Evolutionary conservation across 371 early-diverging fungal species (phyloP), one percentile per base, ranked within the genome.

Genomic region (Parasitella parasitica): DNA sequence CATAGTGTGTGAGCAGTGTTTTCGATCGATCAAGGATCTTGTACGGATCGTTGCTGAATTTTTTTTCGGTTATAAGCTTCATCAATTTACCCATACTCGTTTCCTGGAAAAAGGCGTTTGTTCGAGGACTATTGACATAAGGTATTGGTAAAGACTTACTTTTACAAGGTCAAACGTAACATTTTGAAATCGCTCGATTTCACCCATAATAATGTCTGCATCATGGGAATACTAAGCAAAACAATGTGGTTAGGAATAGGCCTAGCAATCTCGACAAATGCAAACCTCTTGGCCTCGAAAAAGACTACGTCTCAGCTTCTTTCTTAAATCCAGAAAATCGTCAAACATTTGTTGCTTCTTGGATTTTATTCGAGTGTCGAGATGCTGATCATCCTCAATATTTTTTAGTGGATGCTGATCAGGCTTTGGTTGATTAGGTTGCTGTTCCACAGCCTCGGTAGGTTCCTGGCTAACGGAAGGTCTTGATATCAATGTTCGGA

Each of bases 31-130:
- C 51, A 24, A 73, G 65, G 22, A 78, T 66, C 13, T 67, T 27
- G 49, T 65, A 65, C 6, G 72, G 70, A 58, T 78, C 79, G n/a
- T 69, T 61, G 48, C 59, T 55, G 39, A 78, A 78, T 26, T 59
- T 37, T 49, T 57, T 60, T 63, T 76, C 69, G 18, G 74, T 61
- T 39, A 78, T 75, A 35, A 77, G 52, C 55, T 80, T 80, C 56
- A 80, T 64, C 8, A 80, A 54, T 48, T 71, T 73, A 20, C 80
- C 80, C 80, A 80, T 80, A 22, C 65, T 76, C n/a, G 80, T 77
- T 67, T 80, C 76, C 77, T 80, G n/a, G n/a, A n/a, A n/a, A n/a
- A n/a, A n/a, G n/a, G n/a, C n/a, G n/a, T n/a, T n/a, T n/a, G n/a
- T n/a, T n/a, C n/a, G n/a, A n/a, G n/a, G n/a, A n/a, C n/a, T n/a